Evolutionary conservation across 345 rosid species (phyloP).

Genomic region (Citrus maxima): DNA sequence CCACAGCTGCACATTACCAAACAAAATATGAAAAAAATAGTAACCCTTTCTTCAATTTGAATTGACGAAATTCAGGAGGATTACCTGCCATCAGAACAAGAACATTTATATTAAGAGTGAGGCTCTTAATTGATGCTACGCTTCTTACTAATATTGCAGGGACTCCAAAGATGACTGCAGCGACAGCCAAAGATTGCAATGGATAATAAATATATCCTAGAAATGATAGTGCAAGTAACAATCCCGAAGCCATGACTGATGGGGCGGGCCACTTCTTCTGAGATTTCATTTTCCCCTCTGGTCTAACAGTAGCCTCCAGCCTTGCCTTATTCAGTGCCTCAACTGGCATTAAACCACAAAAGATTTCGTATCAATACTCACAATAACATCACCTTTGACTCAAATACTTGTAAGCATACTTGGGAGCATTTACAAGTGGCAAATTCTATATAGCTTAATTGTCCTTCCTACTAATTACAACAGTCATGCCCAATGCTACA

Average conservation of each 20-base stretch:
- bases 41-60: no score
- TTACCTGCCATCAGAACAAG: constrained; percentile 79
- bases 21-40: no score
- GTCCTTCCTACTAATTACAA: no score
- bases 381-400: no score
- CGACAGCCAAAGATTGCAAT: constrained; percentile 62
- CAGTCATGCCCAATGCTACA: no score
- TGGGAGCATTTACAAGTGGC: no score
- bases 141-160: constrained; percentile 51
- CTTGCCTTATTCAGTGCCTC: constrained; percentile 80
- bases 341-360: constrained; percentile 30
- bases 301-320: constrained; percentile 72
- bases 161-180: constrained; percentile 35
- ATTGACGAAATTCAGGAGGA: no score
- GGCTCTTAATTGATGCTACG: constrained; percentile 39
- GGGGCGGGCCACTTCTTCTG: constrained; percentile 88
- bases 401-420: no score
- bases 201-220: constrained; percentile 60
- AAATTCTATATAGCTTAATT: no score
- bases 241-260: constrained; percentile 54
- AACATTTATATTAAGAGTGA: constrained; percentile 59
- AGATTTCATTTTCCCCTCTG: constrained; percentile 42
- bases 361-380: no score
- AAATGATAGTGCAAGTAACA: constrained; percentile 49
- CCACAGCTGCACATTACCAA: constrained; percentile 45